A percentile compares a stretch with the other conserved stretches of the same genome.
Evolutionary conservation across 768 basidiomycete species (phyloP).

Genomic region (Trametes gibbosa): DNA sequence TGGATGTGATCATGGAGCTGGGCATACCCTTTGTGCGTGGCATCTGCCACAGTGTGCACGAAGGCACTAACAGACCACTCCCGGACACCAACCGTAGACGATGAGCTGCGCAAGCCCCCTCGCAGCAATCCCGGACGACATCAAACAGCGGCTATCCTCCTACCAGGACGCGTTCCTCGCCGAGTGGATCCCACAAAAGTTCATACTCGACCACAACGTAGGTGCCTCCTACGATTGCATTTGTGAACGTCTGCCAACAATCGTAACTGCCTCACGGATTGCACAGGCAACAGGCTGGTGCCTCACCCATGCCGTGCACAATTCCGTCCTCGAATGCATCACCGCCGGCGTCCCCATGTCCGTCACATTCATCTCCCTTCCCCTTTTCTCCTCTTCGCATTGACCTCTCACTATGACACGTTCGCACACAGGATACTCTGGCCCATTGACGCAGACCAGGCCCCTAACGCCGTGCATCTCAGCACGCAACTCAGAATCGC

Average conservation of each 20-base stretch:
- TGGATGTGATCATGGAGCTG: conserved; percentile 6
- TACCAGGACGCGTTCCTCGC: background rate
- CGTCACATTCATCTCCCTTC: no score
- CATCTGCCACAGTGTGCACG: background rate
- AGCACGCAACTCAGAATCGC: conserved; percentile 22
- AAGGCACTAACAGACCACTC: no score
- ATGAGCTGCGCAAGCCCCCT: background rate
- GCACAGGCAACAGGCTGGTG: conserved; percentile 7
- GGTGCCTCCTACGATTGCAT: background rate
- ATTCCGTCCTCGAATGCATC: conserved; percentile 5
- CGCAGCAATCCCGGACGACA: background rate
- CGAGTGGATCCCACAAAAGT: conserved; percentile 2
- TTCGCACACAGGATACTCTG: conserved; percentile 22
- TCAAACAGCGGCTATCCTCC: background rate
- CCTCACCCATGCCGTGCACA: conserved; percentile 5
- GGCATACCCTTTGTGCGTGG: conserved; percentile 7
- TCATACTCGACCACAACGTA: background rate
- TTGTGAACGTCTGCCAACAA: no score
- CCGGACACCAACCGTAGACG: background rate
- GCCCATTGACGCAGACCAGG: conserved; percentile 23
- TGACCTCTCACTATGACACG: background rate
- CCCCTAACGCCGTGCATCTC: conserved; percentile 22
- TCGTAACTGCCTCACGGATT: background rate
- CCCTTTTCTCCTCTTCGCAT: background rate
- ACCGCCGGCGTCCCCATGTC: conserved; percentile 2